Base-by-base conservation (phyloP, 2,329 filamentous ascomycete species). In the Aspergillus phoenicis region DNA sequence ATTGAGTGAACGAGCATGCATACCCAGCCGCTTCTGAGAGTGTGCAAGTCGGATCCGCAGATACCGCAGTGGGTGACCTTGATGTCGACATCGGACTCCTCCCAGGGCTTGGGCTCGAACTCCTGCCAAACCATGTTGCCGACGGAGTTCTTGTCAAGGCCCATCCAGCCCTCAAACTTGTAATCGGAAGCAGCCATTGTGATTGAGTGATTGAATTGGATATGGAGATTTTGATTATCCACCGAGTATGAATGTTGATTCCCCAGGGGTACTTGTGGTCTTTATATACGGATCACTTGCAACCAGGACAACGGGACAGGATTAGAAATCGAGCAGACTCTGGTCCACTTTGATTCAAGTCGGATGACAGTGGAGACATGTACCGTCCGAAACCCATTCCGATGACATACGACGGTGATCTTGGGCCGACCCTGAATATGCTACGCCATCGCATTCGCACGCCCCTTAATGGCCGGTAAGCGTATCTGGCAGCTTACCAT, bases 31-130 rank as follows among this genome's bases (percentile, higher is more conserved):
- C 82, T 83, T 38, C 81, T 78, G n/a, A 88, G 74, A 3, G 76
- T 81, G 73, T 88, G 86, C 47, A 88, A 59, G 64, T 89, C 87
- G 0, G 82, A 83, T 57, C 85, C 87, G 71, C 87, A 90, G 64
- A 89, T 83, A 62, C 87, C 86, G 68, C 85, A 88, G 76, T 88
- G 85, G 1, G 84, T 83, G 64, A 89, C 77, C 69, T 84, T 81
- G 63, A 89, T 87, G 66, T 89, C 86, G 51, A 89, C 73, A 60
- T 89, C 86, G 24, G 81, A 83, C 71, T 89, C 87, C 51, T 86
- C 83, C 83, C 86, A 89, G 11, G 80, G 77, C 80, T 89, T 89
- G 38, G 86, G 86, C 73, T 86, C 81, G 58, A 83, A 89, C 58
- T 82, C 70, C 52, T 80, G 73, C 83, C 83, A 84, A 38, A 75